A percentile compares a stretch with the other conserved stretches of the same genome.
Evolutionary conservation across 2,329 filamentous ascomycete genomes (phyloP).

Genomic region (Epichloe brachyelytri): DNA sequence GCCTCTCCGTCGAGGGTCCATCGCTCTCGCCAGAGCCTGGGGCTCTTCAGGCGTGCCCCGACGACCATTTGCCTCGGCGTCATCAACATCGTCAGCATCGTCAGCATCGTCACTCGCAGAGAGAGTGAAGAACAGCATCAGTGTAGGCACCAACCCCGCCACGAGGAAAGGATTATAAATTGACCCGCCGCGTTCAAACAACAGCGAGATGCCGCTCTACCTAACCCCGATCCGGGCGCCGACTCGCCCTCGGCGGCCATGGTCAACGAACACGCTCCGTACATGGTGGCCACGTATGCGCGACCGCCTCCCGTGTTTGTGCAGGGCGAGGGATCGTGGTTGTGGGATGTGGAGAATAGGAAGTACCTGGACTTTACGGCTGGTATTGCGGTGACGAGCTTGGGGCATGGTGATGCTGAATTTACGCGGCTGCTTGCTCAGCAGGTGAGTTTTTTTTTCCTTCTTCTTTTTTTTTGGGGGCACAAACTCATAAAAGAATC

Average conservation of each 20-base stretch:
- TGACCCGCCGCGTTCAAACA: neutral
- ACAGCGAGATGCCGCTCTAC: conserved; percentile 23
- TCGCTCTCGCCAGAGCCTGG: conserved; percentile 14
- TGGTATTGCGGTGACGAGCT: conserved; percentile 86
- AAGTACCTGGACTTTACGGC: conserved; percentile 91
- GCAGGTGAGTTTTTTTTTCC: conserved; percentile 39
- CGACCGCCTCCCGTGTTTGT: conserved; percentile 84
- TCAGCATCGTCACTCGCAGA: conserved; percentile 22
- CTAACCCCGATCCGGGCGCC: conserved; percentile 59
- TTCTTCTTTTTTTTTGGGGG: neutral
- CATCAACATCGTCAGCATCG: conserved; percentile 18
- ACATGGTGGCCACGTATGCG: conserved; percentile 92
- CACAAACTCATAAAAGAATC: neutral
- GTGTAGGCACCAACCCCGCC: conserved; percentile 11
- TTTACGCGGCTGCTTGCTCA: conserved; percentile 63
- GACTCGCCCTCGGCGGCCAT: conserved; percentile 66
- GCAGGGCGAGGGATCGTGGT: conserved; percentile 71
- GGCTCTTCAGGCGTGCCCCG: conserved; percentile 1
- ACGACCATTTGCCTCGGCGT: conserved; percentile 9
- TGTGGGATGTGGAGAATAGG: conserved; percentile 83
- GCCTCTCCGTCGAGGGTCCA: conserved; percentile 25
- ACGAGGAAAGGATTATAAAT: neutral
- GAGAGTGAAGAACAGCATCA: conserved; percentile 20
- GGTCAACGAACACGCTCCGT: conserved; percentile 63
- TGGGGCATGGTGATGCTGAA: conserved; percentile 81